Conservation (phyloP, 2,329 filamentous ascomycete genomes). For the Claviceps capensis region DNA sequence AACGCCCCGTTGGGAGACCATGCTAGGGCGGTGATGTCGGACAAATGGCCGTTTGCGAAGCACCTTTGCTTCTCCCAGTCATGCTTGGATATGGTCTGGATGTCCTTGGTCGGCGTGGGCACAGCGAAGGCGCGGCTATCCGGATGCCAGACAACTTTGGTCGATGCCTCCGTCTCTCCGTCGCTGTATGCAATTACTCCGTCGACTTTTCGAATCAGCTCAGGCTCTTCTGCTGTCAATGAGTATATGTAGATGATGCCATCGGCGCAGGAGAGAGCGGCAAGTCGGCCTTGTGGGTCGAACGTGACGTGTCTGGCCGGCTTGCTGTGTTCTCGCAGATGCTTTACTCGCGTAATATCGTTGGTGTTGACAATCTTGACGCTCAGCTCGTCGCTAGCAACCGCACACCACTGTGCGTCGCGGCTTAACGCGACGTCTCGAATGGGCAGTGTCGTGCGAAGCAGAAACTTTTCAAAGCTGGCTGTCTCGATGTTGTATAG, state of each 20-base stretch:
- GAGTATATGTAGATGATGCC: slow-evolving; percentile 87
- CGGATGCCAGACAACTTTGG: slow-evolving; percentile 77
- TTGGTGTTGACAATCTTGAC: slow-evolving; percentile 78
- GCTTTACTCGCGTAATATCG: slow-evolving; percentile 63
- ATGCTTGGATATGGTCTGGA: slow-evolving; percentile 74
- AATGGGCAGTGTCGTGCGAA: slow-evolving; percentile 73
- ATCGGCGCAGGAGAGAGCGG: slow-evolving; percentile 76
- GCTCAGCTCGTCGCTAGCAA: slow-evolving; percentile 89
- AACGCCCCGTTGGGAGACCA: slow-evolving; percentile 95
- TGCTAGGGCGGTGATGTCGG: slow-evolving; percentile 71
- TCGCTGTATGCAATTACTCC: slow-evolving; percentile 72
- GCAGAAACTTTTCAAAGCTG: slow-evolving; percentile 65
- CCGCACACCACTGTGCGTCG: slow-evolving; percentile 77
- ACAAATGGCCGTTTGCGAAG: slow-evolving; percentile 68
- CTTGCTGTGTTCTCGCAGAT: slow-evolving; percentile 69
- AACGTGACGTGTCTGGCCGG: slow-evolving; percentile 89
- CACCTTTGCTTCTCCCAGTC: slow-evolving; percentile 79
- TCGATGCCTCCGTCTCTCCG: slow-evolving; percentile 56
- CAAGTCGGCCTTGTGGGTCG: slow-evolving; percentile 61
- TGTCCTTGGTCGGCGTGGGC: slow-evolving; percentile 66
- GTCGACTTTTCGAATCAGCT: slow-evolving; percentile 71
- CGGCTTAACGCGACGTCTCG: slow-evolving; percentile 73
- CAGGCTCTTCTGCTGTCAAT: slow-evolving; percentile 61
- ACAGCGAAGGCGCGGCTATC: slow-evolving; percentile 85
- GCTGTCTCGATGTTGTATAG: slow-evolving; percentile 70